Base-by-base conservation (phyloP, 75 land plant genomes). In the Chamaecyparis obtusa region DNA sequence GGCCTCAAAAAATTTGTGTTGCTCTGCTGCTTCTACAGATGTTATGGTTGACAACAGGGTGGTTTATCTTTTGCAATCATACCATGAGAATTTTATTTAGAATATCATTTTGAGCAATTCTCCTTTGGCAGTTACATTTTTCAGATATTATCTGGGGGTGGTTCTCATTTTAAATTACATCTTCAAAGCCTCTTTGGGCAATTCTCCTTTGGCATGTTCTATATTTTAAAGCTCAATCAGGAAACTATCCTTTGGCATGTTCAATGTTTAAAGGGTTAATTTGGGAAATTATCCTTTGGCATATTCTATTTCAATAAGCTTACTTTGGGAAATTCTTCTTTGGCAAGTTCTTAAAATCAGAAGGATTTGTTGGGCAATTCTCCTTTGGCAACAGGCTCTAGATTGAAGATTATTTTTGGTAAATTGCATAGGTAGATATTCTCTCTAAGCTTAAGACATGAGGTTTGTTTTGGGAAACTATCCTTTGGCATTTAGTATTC, bases 401-500 rank as follows among this genome's bases (percentile, higher is more conserved):
- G 69, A 57, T 37, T 85, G 86, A 85, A 55, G 75, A 60, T 82
- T 24, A 27, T 30, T 64, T 24, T 69, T 35, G 30, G 33, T 15
- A n/a, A 46, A 54, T 17, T 5, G 24, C 41, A n/a, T 87, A 41
- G 44, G 55, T 64, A 84, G 91, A 81, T 32, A 55, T 85, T 75
- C 17, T 77, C 10, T 72, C 44, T 76, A 19, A 83, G 57, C 77
- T 88, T 74, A 56, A 2, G 21, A 27, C 72, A 21, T 27, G 46
- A 60, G 30, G 21, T 46, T 39, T 49, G 35, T 30, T 35, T 21
- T 10, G 89, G 92, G 92, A 88, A 92, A 88, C 84, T 93, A 90
- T 89, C 91, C 91, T 91, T 91, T 93, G 92, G 93, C 93, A 84
- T 85, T 86, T 44, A 32, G 48, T 24, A 21, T 49, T n/a, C 21